A percentile compares a stretch with the other conserved stretches of the same genome.
phyloP scores from a whole-genome alignment of 352 stramenopile species.

The Globisporangium polare region DNA sequence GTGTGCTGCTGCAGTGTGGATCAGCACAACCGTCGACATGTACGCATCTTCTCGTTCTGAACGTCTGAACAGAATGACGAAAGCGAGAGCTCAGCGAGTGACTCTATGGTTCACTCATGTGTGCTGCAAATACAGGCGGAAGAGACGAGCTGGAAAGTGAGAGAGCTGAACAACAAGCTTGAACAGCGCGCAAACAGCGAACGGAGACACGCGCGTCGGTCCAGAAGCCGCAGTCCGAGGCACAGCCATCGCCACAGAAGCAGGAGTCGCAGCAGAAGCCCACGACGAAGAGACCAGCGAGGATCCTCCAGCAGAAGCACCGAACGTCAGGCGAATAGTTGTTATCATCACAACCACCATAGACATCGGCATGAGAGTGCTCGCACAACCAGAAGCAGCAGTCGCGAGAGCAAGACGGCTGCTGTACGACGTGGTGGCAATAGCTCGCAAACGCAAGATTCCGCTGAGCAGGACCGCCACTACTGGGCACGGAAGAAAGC shows the following conservation, averaged over 20 bases:
- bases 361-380: background rate
- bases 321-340: slow-evolving; percentile 9
- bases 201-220: background rate
- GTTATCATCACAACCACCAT: background rate
- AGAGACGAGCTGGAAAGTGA: slow-evolving; percentile 55
- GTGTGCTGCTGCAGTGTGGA: slow-evolving; percentile 31
- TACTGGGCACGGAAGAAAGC: slow-evolving; percentile 63
- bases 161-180: slow-evolving; percentile 34
- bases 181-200: background rate
- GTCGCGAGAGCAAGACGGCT: background rate
- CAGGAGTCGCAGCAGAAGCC: slow-evolving; percentile 20
- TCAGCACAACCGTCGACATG: slow-evolving; percentile 56
- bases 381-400: background rate
- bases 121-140: slow-evolving; percentile 26
- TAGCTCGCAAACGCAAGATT: background rate
- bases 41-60: slow-evolving; percentile 7
- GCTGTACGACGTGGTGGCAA: background rate
- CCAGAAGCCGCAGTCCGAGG: slow-evolving; percentile 1
- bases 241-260: slow-evolving; percentile 14
- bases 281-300: slow-evolving; percentile 11
- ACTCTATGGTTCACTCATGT: background rate
- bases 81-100: background rate
- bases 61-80: background rate
- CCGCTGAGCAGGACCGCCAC: slow-evolving; percentile 28
- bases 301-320: slow-evolving; percentile 15